These are phyloP conservation scores for Neolentinus lepideus DNA, from an alignment of 1,284 basidiomycete species.

Conservation along the genomic window DNA sequence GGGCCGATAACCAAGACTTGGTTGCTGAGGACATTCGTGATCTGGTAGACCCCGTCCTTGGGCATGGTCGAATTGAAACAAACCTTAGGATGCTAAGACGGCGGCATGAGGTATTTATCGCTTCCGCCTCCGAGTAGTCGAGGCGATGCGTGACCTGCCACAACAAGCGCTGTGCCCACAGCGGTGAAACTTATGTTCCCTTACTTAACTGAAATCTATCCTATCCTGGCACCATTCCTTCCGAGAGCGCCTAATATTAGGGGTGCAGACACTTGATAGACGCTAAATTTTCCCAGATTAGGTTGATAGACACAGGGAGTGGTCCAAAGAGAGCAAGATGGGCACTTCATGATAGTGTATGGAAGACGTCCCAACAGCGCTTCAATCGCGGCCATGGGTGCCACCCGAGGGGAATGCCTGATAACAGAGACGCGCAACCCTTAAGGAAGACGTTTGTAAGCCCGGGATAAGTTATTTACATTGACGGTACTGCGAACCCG, in stretches of 20 bases:
- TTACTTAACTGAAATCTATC: not conserved
- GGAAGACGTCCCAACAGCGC: not conserved
- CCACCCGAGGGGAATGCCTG: not conserved
- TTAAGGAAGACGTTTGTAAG: not conserved
- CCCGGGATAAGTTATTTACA: no score
- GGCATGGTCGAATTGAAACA: not conserved
- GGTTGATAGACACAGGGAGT: no score
- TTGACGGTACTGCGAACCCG: no score
- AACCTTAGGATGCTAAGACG: not conserved
- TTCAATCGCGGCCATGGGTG: not conserved
- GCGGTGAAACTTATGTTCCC: not conserved
- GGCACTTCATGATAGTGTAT: not conserved
- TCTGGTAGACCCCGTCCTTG: not conserved
- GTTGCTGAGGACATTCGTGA: not conserved
- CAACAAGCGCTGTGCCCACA: not conserved
- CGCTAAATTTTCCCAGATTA: not conserved
- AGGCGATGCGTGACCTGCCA: not conserved
- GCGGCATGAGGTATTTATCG: not conserved
- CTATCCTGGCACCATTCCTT: not conserved
- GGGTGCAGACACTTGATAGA: not conserved
- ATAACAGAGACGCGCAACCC: not conserved
- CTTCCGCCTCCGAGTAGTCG: not conserved
- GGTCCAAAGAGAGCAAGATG: no score
- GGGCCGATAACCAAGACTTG: not conserved
- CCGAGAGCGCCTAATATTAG: not conserved